These are phyloP conservation scores for Mitragyna speciosa DNA, from an alignment of 257 asterid species.

Conservation along the genomic window DNA sequence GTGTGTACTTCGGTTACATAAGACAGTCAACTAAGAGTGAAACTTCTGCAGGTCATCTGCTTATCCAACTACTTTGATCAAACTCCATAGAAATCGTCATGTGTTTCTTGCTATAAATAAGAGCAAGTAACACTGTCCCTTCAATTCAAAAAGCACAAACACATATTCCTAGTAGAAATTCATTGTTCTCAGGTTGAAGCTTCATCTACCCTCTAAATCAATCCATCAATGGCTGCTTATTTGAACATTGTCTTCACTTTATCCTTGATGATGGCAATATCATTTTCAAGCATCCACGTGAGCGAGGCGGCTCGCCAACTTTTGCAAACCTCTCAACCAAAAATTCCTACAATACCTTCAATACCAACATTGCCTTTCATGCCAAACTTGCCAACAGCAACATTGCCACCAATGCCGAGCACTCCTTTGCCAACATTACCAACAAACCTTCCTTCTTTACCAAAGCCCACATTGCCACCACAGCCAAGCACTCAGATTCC, in stretches of 20 bases:
- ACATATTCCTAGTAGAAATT: too few relatives aligned
- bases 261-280: background rate
- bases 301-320: constrained; percentile 9
- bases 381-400: constrained; percentile 18
- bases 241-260: background rate
- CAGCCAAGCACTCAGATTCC: too few relatives aligned
- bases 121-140: too few relatives aligned
- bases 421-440: constrained; percentile 8
- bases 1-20: too few relatives aligned
- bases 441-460: constrained; percentile 11
- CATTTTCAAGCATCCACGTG: constrained; percentile 8
- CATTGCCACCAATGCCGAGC: constrained; percentile 15
- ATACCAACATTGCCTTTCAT: background rate
- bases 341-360: background rate
- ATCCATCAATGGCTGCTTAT: background rate
- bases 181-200: background rate
- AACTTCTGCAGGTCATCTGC: too few relatives aligned
- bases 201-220: background rate
- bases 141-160: too few relatives aligned
- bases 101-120: too few relatives aligned
- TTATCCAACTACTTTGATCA: too few relatives aligned
- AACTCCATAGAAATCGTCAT: too few relatives aligned
- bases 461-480: constrained; percentile 15
- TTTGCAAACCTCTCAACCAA: constrained; percentile 8
- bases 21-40: too few relatives aligned